These are phyloP conservation scores for Schizochytrium sp. DNA, from an alignment of 108 stramenopile species.

Conservation along the genomic window DNA sequence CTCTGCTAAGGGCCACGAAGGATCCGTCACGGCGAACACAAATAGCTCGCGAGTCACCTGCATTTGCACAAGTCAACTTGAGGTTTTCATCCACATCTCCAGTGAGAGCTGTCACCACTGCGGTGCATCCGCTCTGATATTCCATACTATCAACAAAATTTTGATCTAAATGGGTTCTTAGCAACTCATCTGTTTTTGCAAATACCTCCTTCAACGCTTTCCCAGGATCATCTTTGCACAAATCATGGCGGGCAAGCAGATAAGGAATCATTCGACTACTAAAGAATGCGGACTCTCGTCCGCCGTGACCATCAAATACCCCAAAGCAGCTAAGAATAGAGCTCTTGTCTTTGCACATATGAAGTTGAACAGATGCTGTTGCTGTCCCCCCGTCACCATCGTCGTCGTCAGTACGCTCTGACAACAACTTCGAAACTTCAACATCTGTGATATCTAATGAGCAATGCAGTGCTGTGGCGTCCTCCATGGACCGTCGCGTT, in stretches of 20 bases:
- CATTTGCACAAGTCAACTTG: conserved; percentile 35
- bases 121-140: conserved; percentile 1
- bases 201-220: background rate
- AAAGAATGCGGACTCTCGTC: conserved; percentile 4
- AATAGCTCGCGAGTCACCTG: background rate
- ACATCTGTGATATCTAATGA: too few species aligned
- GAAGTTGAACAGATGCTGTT: background rate
- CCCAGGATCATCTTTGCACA: background rate
- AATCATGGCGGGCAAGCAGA: background rate
- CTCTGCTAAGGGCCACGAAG: background rate
- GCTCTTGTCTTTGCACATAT: background rate
- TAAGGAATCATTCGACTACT: conserved; percentile 5
- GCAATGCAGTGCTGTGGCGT: conserved; percentile 36
- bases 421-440: background rate
- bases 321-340: background rate
- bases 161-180: background rate
- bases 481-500: conserved; percentile 31
- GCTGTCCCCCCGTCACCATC: background rate
- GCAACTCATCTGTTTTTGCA: background rate
- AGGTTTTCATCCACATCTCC: background rate
- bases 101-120: background rate
- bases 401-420: background rate
- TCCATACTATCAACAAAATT: background rate
- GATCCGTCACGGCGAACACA: background rate
- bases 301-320: conserved; percentile 47